These are phyloP conservation scores for Sechiopsis laciniata DNA, from an alignment of 306 rosid genomes.

Conservation along the genomic window DNA sequence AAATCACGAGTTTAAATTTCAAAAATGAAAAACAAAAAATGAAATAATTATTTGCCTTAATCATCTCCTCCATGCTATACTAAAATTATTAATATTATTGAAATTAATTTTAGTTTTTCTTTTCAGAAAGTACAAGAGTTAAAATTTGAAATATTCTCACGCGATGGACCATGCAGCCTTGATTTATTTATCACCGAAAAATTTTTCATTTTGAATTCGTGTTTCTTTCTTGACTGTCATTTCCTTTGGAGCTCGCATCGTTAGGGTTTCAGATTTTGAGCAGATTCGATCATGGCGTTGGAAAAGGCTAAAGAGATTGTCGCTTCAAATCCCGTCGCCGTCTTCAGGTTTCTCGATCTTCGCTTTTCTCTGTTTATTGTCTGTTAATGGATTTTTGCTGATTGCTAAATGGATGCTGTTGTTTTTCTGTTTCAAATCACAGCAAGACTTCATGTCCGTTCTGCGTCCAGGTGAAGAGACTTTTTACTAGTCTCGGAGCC, in stretches of 20 bases:
- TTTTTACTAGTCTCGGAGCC: conserved; percentile 40
- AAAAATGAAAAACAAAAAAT: too few species aligned
- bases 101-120: too few species aligned
- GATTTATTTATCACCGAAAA: not conserved
- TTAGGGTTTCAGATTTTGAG: not conserved
- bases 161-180: too few species aligned
- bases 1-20: too few species aligned
- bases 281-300: conserved; percentile 46
- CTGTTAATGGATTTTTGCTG: not conserved
- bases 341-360: conserved; percentile 51
- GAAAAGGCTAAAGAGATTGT: conserved; percentile 78
- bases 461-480: conserved; percentile 54
- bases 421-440: conserved; percentile 12
- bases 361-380: not conserved
- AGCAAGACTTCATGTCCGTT: conserved; percentile 66
- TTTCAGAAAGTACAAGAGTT: too few species aligned
- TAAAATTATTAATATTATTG: too few species aligned
- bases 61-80: too few species aligned
- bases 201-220: not conserved
- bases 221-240: not conserved
- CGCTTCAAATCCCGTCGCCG: conserved; percentile 55
- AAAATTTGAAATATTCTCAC: too few species aligned
- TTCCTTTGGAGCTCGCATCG: not conserved
- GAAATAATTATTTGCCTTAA: too few species aligned
- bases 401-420: not conserved